phyloP scores from a whole-genome alignment of 805 yeast genomes.

The Zygoascus biomembranicola region DNA sequence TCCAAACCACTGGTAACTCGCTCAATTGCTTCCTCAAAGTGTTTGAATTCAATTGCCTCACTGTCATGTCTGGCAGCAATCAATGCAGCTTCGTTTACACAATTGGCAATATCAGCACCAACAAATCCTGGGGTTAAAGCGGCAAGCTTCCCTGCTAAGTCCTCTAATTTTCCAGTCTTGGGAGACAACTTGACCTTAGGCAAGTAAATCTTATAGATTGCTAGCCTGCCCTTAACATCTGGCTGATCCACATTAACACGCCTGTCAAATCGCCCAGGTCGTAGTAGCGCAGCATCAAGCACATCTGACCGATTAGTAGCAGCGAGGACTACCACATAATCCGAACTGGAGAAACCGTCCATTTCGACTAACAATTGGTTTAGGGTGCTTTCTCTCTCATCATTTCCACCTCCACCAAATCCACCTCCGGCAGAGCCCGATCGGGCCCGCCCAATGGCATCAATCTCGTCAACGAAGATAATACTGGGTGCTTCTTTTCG shows the following conservation, averaged over 20 bases:
- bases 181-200: constrained; percentile 54
- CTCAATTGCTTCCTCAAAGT: constrained; percentile 95
- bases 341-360: constrained; percentile 92
- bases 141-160: constrained; percentile 77
- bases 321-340: constrained; percentile 93
- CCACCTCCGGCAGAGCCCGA: constrained; percentile 43
- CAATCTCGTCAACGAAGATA: constrained; percentile 96
- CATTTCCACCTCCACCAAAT: constrained; percentile 55
- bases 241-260: constrained; percentile 89
- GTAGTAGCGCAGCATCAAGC: constrained; percentile 81
- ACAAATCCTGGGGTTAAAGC: constrained; percentile 97
- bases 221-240: constrained; percentile 90
- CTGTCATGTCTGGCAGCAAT: constrained; percentile 87
- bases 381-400: constrained; percentile 93
- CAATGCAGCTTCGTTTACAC: constrained; percentile 94
- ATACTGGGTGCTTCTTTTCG: constrained; percentile 92
- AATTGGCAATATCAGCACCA: constrained; percentile 97
- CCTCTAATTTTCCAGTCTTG: constrained; percentile 32
- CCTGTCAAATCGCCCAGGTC: constrained; percentile 97
- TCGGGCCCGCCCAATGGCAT: constrained; percentile 96
- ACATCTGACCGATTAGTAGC: constrained; percentile 97
- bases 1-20: constrained; percentile 96
- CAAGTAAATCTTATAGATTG: constrained; percentile 82
- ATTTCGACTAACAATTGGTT: constrained; percentile 95
- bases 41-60: constrained; percentile 57